Evolutionary conservation across 345 rosid species (phyloP), one percentile per base, ranked within the genome.

Genomic region (Durio zibethinus): DNA sequence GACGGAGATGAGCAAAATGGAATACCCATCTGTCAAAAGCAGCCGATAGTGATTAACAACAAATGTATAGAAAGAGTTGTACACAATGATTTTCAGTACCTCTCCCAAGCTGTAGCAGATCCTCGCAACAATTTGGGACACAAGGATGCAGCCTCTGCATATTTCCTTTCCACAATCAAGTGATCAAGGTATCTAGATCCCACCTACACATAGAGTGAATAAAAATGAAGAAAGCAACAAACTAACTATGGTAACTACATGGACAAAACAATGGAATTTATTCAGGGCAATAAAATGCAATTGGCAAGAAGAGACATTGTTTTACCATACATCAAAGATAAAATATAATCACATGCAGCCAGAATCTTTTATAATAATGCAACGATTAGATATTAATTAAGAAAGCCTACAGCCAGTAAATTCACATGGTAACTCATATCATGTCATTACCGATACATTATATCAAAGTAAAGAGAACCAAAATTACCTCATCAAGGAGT

Each of bases 101-200:
- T 97, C 84, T 97, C 99, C 99, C 99, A 97, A 40, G 98, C 93
- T 75, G 96, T 87, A 82, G 97, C 88, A 66, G 99, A 97, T 80
- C 99, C 97, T 57, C 90, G 89, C 84, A 97, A 84, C 81, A 97
- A 77, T 84, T 97, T 97, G 27, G 97, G 98, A 84, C 99, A 97
- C 84, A 97, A 82, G 43, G 99, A 90, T 84, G 99, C 99, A 74
- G 99, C 99, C 79, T 94, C 97, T 53, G 91, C 92, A 89, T 94
- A 97, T 80, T 89, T 97, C 84, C 97, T 90, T 88, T 97, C 97
- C 80, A 94, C 94, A 69, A 97, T 97, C 89, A 97, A 87, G 85
- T 97, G 98, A 87, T 94, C 99, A 81, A 97, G 98, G 84, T 97
- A 97, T 77, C 91, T 93, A 75, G 99, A 90, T 84, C 98, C 99